Conservation (phyloP, 2,329 filamentous ascomycete genomes). For the Penicillium brevicompactum region DNA sequence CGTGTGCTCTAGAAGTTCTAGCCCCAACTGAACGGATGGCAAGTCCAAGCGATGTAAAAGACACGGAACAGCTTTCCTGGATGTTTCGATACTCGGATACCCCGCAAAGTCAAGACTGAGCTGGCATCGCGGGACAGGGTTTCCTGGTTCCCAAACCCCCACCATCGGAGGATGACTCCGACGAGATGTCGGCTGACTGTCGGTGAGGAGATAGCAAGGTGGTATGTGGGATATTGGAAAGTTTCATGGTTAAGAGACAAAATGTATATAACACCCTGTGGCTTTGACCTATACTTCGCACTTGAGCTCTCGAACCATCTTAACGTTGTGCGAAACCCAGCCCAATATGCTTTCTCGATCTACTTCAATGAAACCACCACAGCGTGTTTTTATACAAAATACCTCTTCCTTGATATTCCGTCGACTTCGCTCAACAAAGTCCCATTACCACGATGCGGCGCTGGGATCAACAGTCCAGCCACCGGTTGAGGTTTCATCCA, state of each 20-base stretch:
- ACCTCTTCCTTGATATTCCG: neutral
- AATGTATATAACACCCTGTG: neutral
- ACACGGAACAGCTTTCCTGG: neutral
- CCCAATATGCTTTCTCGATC: slow-evolving; percentile 10
- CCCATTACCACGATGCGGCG: slow-evolving; percentile 16
- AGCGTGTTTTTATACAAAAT: neutral
- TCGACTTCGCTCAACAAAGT: slow-evolving; percentile 18
- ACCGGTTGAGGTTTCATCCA: slow-evolving; percentile 16
- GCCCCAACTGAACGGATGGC: neutral
- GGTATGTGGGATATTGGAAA: neutral
- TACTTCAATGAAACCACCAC: neutral
- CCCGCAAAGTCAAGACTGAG: neutral
- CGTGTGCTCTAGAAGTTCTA: neutral
- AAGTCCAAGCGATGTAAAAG: neutral
- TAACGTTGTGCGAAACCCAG: neutral
- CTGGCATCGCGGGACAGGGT: slow-evolving; percentile 4
- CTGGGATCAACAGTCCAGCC: neutral
- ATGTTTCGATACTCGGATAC: neutral
- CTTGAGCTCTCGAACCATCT: neutral
- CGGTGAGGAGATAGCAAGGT: slow-evolving; percentile 1
- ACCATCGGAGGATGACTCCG: slow-evolving; percentile 16
- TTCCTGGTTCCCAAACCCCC: slow-evolving; percentile 9
- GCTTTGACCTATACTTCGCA: neutral
- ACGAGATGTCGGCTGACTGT: slow-evolving; percentile 13
- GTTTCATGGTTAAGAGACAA: too few species aligned